Base-by-base conservation (phyloP, 768 basidiomycete species). In the Tylopilus plumbeoviolaceoides region DNA sequence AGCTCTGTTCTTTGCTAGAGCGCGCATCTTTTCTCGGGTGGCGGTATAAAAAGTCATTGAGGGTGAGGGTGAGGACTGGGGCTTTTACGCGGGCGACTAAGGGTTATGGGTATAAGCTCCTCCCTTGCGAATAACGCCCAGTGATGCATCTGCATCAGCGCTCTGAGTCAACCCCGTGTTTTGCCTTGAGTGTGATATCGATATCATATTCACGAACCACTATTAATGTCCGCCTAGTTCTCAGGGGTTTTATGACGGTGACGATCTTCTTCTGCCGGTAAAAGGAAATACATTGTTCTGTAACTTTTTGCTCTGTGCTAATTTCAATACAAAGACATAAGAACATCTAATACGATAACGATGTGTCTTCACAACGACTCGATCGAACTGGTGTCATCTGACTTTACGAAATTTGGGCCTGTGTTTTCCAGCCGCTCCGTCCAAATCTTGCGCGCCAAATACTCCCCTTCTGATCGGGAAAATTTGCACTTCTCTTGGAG, bases 391-490 rank as follows among this genome's bases (percentile, higher is more conserved):
- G 18, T 5, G 15, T 62, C 57, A 31, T 59, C 56, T 8, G 48
- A 54, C 51, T 67, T 67, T 30, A 67, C 59, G 23, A 62, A 65
- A 23, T 64, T 58, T 1, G 64, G 64, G 0, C 59, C 63, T 1
- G 44, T 43, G 39, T 43, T 49, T 36, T 67, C 63, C 53, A 51
- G 41, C 39, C 64, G 52, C 47, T 49, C 56, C 21, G 44, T 54
- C 65, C 60, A 65, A 54, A 66, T 66, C 43, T 56, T 65, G 10
- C 23, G 11, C 1, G 63, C 66, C 38, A 68, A 44, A 23, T 63
- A 53, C 28, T n/a, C 39, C 15, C 61, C 66, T 39, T 67, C 65
- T 7, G 48, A 28, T 14, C 41, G 49, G 11, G 63, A 53, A 47
- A 66, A 65, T 7, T 38, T 58, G 63, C 63, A 68, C 31, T 31